These are phyloP conservation scores for Thielaviopsis punctulata DNA, from an alignment of 2,329 filamentous ascomycete species.

Conservation along the genomic window DNA sequence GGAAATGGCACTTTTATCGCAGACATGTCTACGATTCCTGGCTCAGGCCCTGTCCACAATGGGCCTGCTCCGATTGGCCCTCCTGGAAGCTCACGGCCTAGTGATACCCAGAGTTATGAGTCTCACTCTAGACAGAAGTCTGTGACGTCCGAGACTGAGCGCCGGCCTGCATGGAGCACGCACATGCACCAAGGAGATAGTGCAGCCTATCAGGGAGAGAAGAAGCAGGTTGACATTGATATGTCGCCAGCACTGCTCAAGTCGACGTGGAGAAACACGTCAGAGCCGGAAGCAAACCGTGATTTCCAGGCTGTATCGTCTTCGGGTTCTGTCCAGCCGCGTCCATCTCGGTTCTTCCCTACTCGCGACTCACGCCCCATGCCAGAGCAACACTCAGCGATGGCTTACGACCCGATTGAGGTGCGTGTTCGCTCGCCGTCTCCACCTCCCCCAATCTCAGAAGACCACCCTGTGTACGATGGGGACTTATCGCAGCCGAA, in stretches of 20 bases:
- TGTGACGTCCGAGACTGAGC: background rate
- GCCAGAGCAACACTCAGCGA: constrained; percentile 7
- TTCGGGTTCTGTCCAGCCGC: constrained; percentile 25
- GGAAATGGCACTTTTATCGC: constrained; percentile 63
- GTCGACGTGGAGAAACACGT: constrained; percentile 7
- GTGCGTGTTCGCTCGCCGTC: constrained; percentile 40
- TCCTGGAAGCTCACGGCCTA: constrained; percentile 14
- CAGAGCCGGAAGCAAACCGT: background rate
- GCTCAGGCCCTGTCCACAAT: constrained; percentile 18
- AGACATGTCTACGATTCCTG: constrained; percentile 33
- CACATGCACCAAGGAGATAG: background rate
- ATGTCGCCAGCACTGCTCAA: constrained; percentile 7
- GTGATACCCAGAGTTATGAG: background rate
- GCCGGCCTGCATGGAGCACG: background rate
- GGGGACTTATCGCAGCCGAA: constrained; percentile 47
- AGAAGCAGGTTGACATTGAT: background rate
- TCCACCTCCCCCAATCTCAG: constrained; percentile 54
- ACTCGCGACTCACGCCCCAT: constrained; percentile 31
- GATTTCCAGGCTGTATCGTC: constrained; percentile 11
- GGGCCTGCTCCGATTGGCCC: constrained; percentile 31
- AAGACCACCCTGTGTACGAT: constrained; percentile 55
- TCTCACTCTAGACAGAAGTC: background rate
- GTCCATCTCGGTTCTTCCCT: constrained; percentile 46
- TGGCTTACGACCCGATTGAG: constrained; percentile 17
- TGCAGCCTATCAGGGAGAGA: background rate